Evolutionary conservation across 495 filamentous ascomycete species (phyloP).

Genomic region (Hypoxylon trugodes): DNA sequence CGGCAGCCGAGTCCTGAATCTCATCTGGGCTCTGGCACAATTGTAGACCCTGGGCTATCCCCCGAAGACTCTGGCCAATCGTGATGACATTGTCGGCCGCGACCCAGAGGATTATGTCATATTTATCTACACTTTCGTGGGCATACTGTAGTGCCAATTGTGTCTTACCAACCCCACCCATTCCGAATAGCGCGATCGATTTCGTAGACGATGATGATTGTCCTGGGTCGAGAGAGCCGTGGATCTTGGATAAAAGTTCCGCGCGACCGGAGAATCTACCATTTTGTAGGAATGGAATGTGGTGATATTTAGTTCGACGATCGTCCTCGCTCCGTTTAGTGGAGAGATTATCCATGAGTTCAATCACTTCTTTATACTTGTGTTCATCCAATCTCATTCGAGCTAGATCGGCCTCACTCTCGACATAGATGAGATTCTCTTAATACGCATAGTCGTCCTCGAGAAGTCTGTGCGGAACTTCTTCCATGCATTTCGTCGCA

Average conservation of each 20-base stretch:
- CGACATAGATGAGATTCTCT: not conserved
- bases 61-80: not conserved
- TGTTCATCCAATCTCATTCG: not conserved
- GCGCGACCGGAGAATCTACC: not conserved
- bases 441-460: not conserved
- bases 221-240: not conserved
- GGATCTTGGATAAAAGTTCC: not conserved
- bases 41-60: not conserved
- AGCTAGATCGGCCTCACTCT: not conserved
- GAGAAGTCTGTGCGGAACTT: not conserved
- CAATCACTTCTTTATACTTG: not conserved
- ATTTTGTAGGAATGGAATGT: not conserved
- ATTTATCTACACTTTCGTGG: not conserved
- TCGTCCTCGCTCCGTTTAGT: not conserved
- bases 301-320: not conserved
- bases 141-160: not conserved
- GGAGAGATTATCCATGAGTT: not conserved
- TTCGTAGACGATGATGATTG: not conserved
- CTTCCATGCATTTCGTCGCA: not conserved
- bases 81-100: not conserved
- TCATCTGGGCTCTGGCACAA: not conserved
- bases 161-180: not conserved
- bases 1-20: not conserved
- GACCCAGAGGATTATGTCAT: not conserved
- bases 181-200: not conserved